These are phyloP conservation scores for Chlorella vulgaris DNA, from an alignment of 139 green algal genomes.

Conservation along the genomic window DNA sequence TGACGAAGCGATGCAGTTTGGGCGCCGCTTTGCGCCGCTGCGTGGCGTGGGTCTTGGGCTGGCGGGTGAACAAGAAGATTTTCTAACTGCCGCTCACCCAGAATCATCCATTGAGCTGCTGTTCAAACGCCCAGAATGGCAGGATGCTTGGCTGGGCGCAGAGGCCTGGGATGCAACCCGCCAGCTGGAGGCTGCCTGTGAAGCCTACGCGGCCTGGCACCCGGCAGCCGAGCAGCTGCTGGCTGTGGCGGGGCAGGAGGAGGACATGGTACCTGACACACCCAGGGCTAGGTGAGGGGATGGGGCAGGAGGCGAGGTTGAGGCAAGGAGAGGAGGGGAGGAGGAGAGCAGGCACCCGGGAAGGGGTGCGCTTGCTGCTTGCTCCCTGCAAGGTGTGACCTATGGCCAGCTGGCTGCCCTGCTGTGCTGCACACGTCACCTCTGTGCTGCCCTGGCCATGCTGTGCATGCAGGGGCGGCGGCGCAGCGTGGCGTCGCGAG, in stretches of 20 bases:
- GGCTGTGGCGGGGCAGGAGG: not conserved
- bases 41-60: conserved; percentile 11
- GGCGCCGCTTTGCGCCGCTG: conserved; percentile 33
- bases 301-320: not conserved
- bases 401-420: not conserved
- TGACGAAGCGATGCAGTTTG: conserved; percentile 50
- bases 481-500: conserved; percentile 22
- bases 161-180: conserved; percentile 48
- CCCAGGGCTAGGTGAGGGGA: conserved; percentile 15
- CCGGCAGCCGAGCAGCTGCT: conserved; percentile 21
- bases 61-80: conserved; percentile 13
- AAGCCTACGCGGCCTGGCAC: conserved; percentile 47
- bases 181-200: conserved; percentile 34
- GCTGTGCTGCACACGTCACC: not conserved
- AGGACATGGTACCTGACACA: conserved; percentile 27
- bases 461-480: not conserved
- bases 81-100: not conserved
- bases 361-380: too few species aligned
- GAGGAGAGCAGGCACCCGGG: too few species aligned
- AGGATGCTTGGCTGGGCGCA: conserved; percentile 46
- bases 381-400: not conserved
- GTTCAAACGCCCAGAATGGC: conserved; percentile 35
- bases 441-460: too few species aligned
- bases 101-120: conserved; percentile 39
- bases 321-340: not conserved